Evolutionary conservation across 495 filamentous ascomycete genomes (phyloP).

Genomic region (Viridothelium virens): DNA sequence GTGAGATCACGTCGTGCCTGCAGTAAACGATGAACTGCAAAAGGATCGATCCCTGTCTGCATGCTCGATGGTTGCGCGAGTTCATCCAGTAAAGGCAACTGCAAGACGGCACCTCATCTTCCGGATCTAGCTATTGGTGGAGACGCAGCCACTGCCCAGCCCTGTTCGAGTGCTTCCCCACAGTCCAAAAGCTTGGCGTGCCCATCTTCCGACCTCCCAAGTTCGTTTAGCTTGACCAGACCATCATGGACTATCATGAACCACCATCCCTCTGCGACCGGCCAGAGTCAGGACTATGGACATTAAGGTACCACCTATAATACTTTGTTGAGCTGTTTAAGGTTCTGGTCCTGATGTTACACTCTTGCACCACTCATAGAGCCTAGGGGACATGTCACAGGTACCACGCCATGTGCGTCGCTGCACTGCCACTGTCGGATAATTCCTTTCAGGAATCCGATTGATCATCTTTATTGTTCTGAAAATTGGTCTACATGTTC

Average conservation of each 20-base stretch:
- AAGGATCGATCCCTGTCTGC: slow-evolving; percentile 5
- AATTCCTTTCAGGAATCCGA: neutral
- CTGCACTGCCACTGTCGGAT: neutral
- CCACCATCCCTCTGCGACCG: neutral
- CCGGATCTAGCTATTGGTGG: neutral
- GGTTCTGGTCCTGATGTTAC: too few relatives aligned
- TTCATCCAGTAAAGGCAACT: slow-evolving; percentile 5
- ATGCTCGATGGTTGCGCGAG: neutral
- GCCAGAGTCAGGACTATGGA: neutral
- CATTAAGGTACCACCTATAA: neutral
- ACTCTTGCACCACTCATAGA: too few relatives aligned
- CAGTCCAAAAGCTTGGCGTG: slow-evolving; percentile 8
- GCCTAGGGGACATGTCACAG: too few relatives aligned
- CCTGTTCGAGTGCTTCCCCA: neutral
- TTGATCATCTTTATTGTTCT: neutral
- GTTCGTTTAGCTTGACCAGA: neutral
- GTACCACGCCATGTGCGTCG: too few relatives aligned
- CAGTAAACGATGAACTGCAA: neutral
- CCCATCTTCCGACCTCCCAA: neutral
- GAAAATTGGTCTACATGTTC: neutral
- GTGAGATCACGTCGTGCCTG: slow-evolving; percentile 3
- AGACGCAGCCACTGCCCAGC: neutral
- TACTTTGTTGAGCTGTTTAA: too few relatives aligned
- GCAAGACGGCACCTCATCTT: neutral
- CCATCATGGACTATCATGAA: neutral